Conservation (phyloP, 352 stramenopile genomes). For the Blastocystis sp. region DNA sequence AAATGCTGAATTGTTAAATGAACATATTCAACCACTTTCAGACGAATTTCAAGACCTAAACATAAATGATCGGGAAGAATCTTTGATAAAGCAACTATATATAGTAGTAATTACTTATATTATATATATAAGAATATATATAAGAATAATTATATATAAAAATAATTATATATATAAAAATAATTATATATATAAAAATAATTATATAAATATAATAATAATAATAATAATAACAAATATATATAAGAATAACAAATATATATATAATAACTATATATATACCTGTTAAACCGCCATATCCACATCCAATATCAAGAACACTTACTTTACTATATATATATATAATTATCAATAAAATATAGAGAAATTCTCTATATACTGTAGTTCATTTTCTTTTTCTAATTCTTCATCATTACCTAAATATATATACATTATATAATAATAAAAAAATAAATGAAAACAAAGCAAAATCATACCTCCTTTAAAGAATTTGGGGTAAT, state of each 20-base stretch:
- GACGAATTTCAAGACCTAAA: conserved; percentile 82
- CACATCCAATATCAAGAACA: conserved; percentile 83
- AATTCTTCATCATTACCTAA: conserved; percentile 14
- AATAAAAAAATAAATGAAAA: conserved; percentile 4
- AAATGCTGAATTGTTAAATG: conserved; percentile 54
- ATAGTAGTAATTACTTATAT: background rate
- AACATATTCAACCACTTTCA: conserved; percentile 66
- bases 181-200: background rate
- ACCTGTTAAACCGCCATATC: conserved; percentile 78
- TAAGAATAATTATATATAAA: background rate
- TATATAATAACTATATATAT: background rate
- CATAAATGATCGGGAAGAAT: conserved; percentile 69
- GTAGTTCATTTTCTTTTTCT: too few species aligned
- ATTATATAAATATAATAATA: background rate
- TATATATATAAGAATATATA: background rate
- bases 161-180: background rate
- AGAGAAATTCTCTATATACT: too few species aligned
- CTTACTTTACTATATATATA: conserved; percentile 55
- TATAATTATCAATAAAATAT: too few species aligned
- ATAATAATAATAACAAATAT: too few species aligned
- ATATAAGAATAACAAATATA: background rate
- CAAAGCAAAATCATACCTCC: background rate
- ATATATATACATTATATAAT: conserved; percentile 5
- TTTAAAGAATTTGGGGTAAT: conserved; percentile 59
- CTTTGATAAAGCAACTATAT: conserved; percentile 55